phyloP scores from a whole-genome alignment of 495 filamentous ascomycete species.

The Copromyces sp. region DNA sequence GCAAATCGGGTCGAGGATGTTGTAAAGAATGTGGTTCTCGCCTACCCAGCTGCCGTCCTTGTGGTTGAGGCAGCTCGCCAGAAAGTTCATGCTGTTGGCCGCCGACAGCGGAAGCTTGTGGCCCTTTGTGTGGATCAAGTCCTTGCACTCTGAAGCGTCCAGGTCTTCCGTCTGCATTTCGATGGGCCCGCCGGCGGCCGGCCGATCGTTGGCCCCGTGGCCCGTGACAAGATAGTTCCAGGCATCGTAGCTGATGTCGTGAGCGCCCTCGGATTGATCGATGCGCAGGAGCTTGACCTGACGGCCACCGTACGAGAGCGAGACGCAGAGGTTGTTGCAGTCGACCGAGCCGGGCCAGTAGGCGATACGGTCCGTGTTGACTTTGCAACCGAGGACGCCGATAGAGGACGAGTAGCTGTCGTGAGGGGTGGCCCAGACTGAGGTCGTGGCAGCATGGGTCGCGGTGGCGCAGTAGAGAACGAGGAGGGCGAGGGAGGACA shows the following conservation, averaged over 20 bases:
- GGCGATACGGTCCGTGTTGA: constrained; percentile 37
- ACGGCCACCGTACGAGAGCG: constrained; percentile 31
- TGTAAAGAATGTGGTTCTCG: constrained; percentile 34
- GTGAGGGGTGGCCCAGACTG: constrained; percentile 40
- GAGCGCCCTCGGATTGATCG: constrained; percentile 36
- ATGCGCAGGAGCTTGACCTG: constrained; percentile 34
- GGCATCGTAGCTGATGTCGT: constrained; percentile 41
- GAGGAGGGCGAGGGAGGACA: background rate
- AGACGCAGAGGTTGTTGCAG: constrained; percentile 38
- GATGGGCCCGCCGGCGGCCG: constrained; percentile 31
- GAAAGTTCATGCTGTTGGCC: constrained; percentile 40
- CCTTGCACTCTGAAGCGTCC: constrained; percentile 25
- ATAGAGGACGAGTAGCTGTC: constrained; percentile 40
- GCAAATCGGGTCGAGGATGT: constrained; percentile 35
- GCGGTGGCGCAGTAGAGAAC: constrained; percentile 16
- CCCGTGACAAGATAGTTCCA: constrained; percentile 41
- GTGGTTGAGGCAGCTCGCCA: constrained; percentile 32
- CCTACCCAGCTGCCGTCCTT: constrained; percentile 30
- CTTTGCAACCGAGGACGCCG: constrained; percentile 40
- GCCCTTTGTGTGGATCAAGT: constrained; percentile 31
- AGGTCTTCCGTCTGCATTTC: constrained; percentile 34
- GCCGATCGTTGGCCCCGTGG: constrained; percentile 31
- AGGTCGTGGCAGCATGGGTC: constrained; percentile 20
- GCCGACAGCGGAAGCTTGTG: constrained; percentile 38
- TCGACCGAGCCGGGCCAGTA: constrained; percentile 39